phyloP scores from a whole-genome alignment of 2,329 filamentous ascomycete genomes.

The Colletotrichum falcatum region DNA sequence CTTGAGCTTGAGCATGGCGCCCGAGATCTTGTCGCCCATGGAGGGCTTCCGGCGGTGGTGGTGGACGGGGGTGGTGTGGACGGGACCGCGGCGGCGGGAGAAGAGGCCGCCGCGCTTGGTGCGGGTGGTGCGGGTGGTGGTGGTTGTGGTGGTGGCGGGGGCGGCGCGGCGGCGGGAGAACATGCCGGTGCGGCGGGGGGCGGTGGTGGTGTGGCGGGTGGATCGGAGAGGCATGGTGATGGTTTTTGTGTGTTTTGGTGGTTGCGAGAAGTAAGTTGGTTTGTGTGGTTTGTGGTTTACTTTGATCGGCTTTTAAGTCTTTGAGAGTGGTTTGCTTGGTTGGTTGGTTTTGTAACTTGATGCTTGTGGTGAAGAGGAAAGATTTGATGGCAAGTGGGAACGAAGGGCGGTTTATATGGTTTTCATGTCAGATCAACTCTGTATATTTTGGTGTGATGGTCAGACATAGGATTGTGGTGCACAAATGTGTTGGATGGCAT shows the following conservation, averaged over 20 bases:
- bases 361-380: slow-evolving; percentile 20
- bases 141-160: slow-evolving; percentile 42
- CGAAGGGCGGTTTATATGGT: slow-evolving; percentile 37
- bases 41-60: slow-evolving; percentile 76
- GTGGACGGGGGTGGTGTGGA: slow-evolving; percentile 54
- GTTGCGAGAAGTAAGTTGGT: not conserved
- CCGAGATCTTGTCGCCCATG: slow-evolving; percentile 82
- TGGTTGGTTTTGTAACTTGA: slow-evolving; percentile 25
- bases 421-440: slow-evolving; percentile 11
- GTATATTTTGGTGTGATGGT: not conserved
- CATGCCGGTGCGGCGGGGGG: slow-evolving; percentile 39
- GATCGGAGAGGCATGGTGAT: slow-evolving; percentile 51
- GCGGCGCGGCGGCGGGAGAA: slow-evolving; percentile 45
- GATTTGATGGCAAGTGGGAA: slow-evolving; percentile 5
- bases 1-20: slow-evolving; percentile 79
- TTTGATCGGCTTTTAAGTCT: slow-evolving; percentile 26
- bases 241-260: not conserved
- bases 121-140: slow-evolving; percentile 29
- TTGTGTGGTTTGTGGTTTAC: slow-evolving; percentile 3
- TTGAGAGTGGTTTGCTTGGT: slow-evolving; percentile 19
- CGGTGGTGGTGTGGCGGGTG: slow-evolving; percentile 42
- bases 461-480: not conserved
- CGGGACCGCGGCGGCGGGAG: slow-evolving; percentile 48
- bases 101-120: slow-evolving; percentile 56
- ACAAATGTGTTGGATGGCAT: slow-evolving; percentile 30